A percentile compares a stretch with the other conserved stretches of the same genome.
Conservation (phyloP, 1,284 basidiomycete genomes). For the Phellinidium pouzarii region DNA sequence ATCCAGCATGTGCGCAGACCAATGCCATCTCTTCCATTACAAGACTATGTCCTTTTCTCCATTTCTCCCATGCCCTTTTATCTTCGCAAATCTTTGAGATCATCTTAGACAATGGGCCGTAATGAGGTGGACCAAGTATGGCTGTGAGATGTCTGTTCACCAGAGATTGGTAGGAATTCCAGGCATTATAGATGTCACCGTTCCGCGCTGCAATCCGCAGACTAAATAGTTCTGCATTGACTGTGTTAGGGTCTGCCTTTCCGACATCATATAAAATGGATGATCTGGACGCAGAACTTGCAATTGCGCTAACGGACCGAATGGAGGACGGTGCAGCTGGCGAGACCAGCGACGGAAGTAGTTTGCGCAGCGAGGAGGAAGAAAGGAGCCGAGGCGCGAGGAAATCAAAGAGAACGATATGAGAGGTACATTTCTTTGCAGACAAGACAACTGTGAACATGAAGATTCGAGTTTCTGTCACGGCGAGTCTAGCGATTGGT, state of each 20-base stretch:
- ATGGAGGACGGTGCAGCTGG: background rate
- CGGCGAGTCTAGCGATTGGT: no score
- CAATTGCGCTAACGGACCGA: background rate
- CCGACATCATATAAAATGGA: background rate
- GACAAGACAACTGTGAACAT: no score
- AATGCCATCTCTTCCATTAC: conserved; percentile 36
- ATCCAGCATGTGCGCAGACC: conserved; percentile 10
- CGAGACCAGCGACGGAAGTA: background rate
- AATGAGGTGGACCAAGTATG: background rate
- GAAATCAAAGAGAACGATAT: conserved; percentile 11
- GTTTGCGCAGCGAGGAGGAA: background rate
- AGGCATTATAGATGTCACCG: background rate
- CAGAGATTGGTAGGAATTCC: background rate
- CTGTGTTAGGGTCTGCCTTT: conserved; percentile 1
- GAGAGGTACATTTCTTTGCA: background rate
- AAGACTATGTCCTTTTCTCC: conserved; percentile 26
- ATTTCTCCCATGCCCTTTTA: conserved; percentile 19
- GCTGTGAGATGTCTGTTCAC: background rate
- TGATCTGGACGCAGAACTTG: background rate
- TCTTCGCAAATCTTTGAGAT: conserved; percentile 29
- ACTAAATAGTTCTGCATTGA: background rate
- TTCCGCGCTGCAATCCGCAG: background rate
- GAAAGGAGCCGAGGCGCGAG: conserved; percentile 13
- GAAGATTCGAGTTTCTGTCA: no score
- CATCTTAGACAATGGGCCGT: background rate